A percentile compares a stretch with the other conserved stretches of the same genome.
Conservation (phyloP, 2,329 filamentous ascomycete genomes). For the Monosporascus sp. region DNA sequence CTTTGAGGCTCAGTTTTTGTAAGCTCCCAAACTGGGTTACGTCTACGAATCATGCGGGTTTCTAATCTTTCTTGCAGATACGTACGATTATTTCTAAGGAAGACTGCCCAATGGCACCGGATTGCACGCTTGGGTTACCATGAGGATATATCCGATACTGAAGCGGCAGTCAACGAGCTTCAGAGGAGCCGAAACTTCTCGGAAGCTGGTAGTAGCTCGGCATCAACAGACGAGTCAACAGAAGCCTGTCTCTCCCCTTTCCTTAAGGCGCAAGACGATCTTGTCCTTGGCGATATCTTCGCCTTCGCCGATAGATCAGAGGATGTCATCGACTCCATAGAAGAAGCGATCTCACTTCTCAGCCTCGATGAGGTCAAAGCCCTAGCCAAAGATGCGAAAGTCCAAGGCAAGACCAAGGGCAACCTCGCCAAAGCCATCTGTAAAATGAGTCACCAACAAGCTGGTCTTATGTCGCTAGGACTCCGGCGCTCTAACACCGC, state of each 20-base stretch:
- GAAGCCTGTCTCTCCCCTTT: constrained; percentile 23
- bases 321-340: constrained; percentile 66
- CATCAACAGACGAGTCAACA: constrained; percentile 7
- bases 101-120: constrained; percentile 88
- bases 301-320: constrained; percentile 77
- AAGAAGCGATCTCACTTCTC: constrained; percentile 78
- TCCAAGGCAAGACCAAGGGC: constrained; percentile 81
- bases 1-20: constrained; percentile 91
- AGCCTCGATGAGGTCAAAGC: constrained; percentile 82
- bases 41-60: neutral
- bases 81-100: constrained; percentile 86
- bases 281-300: constrained; percentile 51
- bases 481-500: constrained; percentile 60
- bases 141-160: constrained; percentile 72
- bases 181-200: constrained; percentile 57
- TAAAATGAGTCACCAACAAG: constrained; percentile 68
- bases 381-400: constrained; percentile 79
- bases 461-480: constrained; percentile 65
- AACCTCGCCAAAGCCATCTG: constrained; percentile 72
- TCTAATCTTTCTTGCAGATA: constrained; percentile 52
- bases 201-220: constrained; percentile 8
- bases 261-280: constrained; percentile 32
- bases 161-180: constrained; percentile 58
- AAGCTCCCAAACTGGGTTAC: constrained; percentile 27
- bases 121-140: constrained; percentile 73